Conservation (phyloP, 495 filamentous ascomycete species). For the Penicillium argentinense region DNA sequence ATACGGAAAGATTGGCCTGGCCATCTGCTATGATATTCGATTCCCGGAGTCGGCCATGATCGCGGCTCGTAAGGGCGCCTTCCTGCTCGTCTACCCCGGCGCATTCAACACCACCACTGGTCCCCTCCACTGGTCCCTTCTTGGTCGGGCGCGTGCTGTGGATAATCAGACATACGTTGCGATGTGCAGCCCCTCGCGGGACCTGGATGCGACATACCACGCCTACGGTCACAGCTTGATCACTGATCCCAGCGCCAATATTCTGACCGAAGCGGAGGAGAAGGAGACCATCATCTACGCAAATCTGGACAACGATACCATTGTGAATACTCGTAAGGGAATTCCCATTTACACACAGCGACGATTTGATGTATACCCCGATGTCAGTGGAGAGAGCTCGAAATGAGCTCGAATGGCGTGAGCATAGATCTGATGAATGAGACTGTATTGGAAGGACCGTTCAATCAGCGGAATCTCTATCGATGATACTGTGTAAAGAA, state of each 20-base stretch:
- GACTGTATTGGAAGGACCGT: too few relatives aligned
- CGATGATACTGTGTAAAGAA: too few relatives aligned
- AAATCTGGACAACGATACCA: conserved; percentile 67
- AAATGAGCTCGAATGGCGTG: conserved; percentile 1
- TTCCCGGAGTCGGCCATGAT: conserved; percentile 95
- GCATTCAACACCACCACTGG: conserved; percentile 96
- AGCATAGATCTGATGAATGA: background rate
- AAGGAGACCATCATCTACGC: conserved; percentile 73
- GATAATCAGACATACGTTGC: conserved; percentile 97
- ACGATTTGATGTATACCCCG: conserved; percentile 93
- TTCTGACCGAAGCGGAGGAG: conserved; percentile 74
- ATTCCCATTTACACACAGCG: conserved; percentile 86
- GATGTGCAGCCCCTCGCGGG: conserved; percentile 86
- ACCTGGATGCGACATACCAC: conserved; percentile 74
- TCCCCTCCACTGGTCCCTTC: conserved; percentile 84
- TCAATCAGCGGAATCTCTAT: too few relatives aligned
- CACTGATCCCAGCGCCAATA: conserved; percentile 82
- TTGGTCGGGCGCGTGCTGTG: conserved; percentile 78
- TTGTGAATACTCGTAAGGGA: conserved; percentile 74
- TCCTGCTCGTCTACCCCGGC: conserved; percentile 86
- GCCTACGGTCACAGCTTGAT: conserved; percentile 91
- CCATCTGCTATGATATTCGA: conserved; percentile 96
- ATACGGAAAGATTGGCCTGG: conserved; percentile 81
- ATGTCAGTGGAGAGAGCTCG: conserved; percentile 59
- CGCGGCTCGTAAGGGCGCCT: conserved; percentile 78